Conservation (phyloP, 1,284 basidiomycete genomes). For the Cutaneotrichosporon spelunceum region DNA sequence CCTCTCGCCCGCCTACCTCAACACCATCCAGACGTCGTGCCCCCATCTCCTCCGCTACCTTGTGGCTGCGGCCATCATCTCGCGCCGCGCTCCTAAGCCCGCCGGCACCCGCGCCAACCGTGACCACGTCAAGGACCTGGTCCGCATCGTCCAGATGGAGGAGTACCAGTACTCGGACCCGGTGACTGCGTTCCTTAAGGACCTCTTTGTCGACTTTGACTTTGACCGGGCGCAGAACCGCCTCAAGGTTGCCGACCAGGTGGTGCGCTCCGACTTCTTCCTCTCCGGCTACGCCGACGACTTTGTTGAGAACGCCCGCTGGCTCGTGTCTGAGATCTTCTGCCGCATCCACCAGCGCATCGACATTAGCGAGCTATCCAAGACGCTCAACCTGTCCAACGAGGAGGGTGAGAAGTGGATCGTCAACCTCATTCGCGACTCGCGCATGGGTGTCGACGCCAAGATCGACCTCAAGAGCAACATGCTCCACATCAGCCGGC, state of each 20-base stretch:
- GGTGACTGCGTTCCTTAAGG: constrained; percentile 86
- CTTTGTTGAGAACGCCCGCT: constrained; percentile 93
- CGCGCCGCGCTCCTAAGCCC: constrained; percentile 62
- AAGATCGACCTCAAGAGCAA: constrained; percentile 87
- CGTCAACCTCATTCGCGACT: constrained; percentile 95
- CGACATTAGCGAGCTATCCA: constrained; percentile 90
- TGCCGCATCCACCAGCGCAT: constrained; percentile 96
- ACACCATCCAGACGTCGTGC: constrained; percentile 92
- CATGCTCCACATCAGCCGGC: constrained; percentile 91
- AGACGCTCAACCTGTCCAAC: constrained; percentile 81
- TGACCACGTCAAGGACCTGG: constrained; percentile 79
- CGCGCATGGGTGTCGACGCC: constrained; percentile 88
- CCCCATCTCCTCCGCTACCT: constrained; percentile 97
- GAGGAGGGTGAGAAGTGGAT: constrained; percentile 99
- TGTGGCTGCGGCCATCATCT: constrained; percentile 85
- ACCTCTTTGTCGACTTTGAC: constrained; percentile 90
- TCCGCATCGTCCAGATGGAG: constrained; percentile 86
- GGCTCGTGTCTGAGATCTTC: constrained; percentile 93
- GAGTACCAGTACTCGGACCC: constrained; percentile 94
- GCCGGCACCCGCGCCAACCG: constrained; percentile 56
- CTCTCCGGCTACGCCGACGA: constrained; percentile 82
- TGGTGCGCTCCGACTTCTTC: constrained; percentile 93
- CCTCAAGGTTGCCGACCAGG: constrained; percentile 72
- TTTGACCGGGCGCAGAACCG: constrained; percentile 84
- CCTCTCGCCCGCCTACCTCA: constrained; percentile 91